A percentile compares a stretch with the other conserved stretches of the same genome.
Evolutionary conservation across 148 eudicot species (phyloP).

Genomic region (Vaccinium myrtillus): DNA sequence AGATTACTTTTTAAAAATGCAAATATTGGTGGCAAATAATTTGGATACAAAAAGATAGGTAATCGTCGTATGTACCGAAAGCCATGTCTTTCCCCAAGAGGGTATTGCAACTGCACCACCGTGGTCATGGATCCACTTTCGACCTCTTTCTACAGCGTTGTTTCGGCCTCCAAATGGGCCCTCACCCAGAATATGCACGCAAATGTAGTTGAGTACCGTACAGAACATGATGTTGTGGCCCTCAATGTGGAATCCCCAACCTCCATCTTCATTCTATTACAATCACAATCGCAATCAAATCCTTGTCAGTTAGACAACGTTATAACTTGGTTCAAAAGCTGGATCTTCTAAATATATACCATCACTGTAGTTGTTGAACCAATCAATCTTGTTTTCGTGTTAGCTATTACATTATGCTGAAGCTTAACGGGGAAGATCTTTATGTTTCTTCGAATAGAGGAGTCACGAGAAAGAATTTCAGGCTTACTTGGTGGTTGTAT

Average conservation of each 20-base stretch:
- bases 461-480: neutral
- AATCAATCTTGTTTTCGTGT: neutral
- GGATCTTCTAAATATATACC: neutral
- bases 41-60: neutral
- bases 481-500: constrained; percentile 16
- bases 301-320: neutral
- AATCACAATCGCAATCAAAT: neutral
- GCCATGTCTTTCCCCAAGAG: constrained; percentile 31
- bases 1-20: neutral
- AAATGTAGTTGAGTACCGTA: too few relatives aligned
- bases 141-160: constrained; percentile 19
- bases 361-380: neutral
- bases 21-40: neutral
- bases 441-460: neutral
- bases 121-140: constrained; percentile 23
- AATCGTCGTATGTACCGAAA: neutral
- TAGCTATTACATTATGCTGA: neutral
- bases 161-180: constrained; percentile 22
- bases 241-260: too few relatives aligned
- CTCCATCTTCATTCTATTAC: too few relatives aligned
- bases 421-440: neutral
- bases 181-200: too few relatives aligned
- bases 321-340: neutral
- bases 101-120: constrained; percentile 21
- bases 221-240: too few relatives aligned